These are phyloP conservation scores for Rosa lucieae DNA, from an alignment of 306 rosid species.

Conservation along the genomic window DNA sequence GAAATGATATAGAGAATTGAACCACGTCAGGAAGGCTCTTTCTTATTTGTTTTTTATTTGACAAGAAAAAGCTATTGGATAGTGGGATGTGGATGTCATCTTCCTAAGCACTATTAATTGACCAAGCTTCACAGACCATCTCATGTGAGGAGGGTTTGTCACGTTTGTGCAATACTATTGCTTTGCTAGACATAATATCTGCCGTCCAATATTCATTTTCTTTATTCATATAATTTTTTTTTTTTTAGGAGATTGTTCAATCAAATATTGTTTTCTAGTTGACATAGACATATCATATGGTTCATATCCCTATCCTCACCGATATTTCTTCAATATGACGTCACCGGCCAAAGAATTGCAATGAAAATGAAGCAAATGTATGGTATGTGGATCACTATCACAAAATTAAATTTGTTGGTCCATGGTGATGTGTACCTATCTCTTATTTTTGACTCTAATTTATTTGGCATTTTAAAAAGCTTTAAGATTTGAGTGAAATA, in stretches of 20 bases:
- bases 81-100: constrained; percentile 3
- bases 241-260: not conserved
- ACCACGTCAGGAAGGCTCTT: not conserved
- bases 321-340: not conserved
- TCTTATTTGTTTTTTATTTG: not conserved
- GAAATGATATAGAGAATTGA: not conserved
- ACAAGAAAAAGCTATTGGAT: not conserved
- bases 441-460: not conserved
- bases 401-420: not conserved
- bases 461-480: not conserved
- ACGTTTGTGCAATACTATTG: not conserved
- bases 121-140: not conserved
- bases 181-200: not conserved
- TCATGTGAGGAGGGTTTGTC: not conserved
- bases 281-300: constrained; percentile 11
- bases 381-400: not conserved
- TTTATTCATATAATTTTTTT: no score
- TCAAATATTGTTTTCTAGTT: constrained; percentile 5
- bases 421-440: constrained; percentile 5
- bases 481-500: no score
- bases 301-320: not conserved
- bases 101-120: constrained; percentile 7
- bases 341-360: not conserved
- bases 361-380: not conserved
- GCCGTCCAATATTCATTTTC: constrained; percentile 2